Evolutionary conservation across 768 basidiomycete species (phyloP).

Genomic region (Antrodiella citrinella): DNA sequence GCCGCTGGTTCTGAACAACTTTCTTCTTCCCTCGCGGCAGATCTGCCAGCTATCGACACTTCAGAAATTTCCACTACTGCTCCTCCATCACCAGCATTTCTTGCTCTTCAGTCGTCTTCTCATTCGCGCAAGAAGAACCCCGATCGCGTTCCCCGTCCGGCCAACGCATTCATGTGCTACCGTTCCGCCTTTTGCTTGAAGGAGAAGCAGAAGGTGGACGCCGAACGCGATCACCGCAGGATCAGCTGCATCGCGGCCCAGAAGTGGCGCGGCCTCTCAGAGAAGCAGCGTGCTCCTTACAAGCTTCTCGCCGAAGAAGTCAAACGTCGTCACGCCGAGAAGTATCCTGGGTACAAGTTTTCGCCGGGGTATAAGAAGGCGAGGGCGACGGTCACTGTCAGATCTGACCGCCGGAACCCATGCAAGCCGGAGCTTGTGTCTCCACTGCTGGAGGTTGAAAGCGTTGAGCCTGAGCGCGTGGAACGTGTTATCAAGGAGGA

Average conservation of each 20-base stretch:
- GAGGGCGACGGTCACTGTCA: slow-evolving; percentile 29
- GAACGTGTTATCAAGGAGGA: too few relatives aligned
- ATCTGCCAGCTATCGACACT: too few relatives aligned
- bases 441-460: too few relatives aligned
- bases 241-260: slow-evolving; percentile 64
- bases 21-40: not conserved
- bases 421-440: too few relatives aligned
- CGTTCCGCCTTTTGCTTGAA: slow-evolving; percentile 59
- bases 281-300: slow-evolving; percentile 40
- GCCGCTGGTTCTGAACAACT: too few relatives aligned
- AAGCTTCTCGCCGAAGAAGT: slow-evolving; percentile 37
- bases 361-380: slow-evolving; percentile 37
- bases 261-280: slow-evolving; percentile 53
- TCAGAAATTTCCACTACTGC: too few relatives aligned
- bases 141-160: slow-evolving; percentile 63
- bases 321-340: slow-evolving; percentile 37
- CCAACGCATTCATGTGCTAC: slow-evolving; percentile 83
- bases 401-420: too few relatives aligned
- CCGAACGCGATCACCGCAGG: slow-evolving; percentile 65
- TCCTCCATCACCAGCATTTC: not conserved
- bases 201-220: slow-evolving; percentile 34
- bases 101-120: slow-evolving; percentile 21
- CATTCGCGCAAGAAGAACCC: slow-evolving; percentile 33
- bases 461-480: too few relatives aligned
- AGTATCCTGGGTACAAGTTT: slow-evolving; percentile 58